Percentiles rank a stretch among this genome's conserved stretches.
Conservation (phyloP, 108 stramenopile genomes). For the Skeletonema tropicum region DNA sequence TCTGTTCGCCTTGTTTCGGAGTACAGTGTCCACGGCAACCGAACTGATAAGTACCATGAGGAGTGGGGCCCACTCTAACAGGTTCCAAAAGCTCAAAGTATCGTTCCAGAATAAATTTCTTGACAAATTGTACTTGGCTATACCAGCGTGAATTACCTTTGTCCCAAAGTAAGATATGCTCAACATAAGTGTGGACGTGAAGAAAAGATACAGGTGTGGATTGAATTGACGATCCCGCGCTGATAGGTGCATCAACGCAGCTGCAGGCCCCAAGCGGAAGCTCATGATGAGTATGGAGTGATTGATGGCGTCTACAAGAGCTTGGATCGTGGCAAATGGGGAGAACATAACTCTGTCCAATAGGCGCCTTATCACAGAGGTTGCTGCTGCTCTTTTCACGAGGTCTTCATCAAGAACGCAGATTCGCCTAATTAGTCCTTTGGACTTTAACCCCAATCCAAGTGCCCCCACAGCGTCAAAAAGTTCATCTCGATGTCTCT, state of each 20-base stretch:
- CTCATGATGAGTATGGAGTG: conserved; percentile 13
- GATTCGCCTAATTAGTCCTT: background rate
- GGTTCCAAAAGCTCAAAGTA: conserved; percentile 66
- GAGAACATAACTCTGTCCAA: conserved; percentile 17
- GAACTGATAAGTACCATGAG: conserved; percentile 46
- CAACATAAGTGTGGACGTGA: conserved; percentile 6
- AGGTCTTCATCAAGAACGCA: conserved; percentile 13
- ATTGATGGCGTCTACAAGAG: conserved; percentile 17
- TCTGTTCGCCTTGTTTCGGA: conserved; percentile 27
- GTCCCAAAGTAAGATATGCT: conserved; percentile 17
- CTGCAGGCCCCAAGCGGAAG: conserved; percentile 11
- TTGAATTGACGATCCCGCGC: background rate
- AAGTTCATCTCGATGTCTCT: conserved; percentile 10
- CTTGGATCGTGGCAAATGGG: conserved; percentile 13
- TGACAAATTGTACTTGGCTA: conserved; percentile 14
- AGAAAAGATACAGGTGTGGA: conserved; percentile 11
- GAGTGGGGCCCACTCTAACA: conserved; percentile 54
- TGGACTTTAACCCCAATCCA: background rate
- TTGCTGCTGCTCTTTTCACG: conserved; percentile 7
- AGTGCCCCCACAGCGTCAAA: conserved; percentile 4
- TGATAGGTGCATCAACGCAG: conserved; percentile 10
- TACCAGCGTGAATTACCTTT: conserved; percentile 1
- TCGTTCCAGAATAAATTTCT: conserved; percentile 25
- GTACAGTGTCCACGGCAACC: conserved; percentile 36
- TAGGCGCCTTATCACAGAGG: conserved; percentile 3